These are phyloP conservation scores for Teratosphaeria pseudoeucalypti DNA, from an alignment of 2,329 filamentous ascomycete genomes.

Conservation along the genomic window DNA sequence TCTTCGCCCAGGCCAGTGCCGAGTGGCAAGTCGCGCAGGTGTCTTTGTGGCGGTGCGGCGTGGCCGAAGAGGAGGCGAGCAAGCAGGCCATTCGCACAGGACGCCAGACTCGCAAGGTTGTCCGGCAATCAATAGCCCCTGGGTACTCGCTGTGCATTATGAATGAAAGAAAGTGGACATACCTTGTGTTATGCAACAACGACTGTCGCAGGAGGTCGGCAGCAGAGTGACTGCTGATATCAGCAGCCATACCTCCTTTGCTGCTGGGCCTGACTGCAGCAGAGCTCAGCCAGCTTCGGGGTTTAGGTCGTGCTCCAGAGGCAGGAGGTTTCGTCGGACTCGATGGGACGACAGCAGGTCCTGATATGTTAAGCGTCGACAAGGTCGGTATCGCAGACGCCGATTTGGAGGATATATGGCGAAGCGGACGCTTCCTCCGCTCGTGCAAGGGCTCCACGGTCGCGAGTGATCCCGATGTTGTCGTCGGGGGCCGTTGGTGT, in stretches of 20 bases:
- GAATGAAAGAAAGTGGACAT: neutral
- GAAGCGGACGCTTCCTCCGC: constrained; percentile 2
- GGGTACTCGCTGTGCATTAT: constrained; percentile 33
- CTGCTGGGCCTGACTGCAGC: constrained; percentile 7
- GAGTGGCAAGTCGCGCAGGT: neutral
- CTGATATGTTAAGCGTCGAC: constrained; percentile 19
- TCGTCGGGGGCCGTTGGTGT: neutral
- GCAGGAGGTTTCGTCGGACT: constrained; percentile 5
- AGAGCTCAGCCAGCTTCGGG: constrained; percentile 12
- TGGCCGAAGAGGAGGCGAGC: neutral
- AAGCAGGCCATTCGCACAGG: neutral
- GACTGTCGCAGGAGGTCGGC: constrained; percentile 50
- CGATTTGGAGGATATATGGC: constrained; percentile 28
- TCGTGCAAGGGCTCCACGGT: constrained; percentile 1
- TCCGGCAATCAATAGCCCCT: constrained; percentile 5
- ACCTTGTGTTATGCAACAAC: constrained; percentile 33
- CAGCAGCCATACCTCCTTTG: constrained; percentile 25
- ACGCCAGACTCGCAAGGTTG: neutral
- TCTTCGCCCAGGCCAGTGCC: neutral
- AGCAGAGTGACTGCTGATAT: constrained; percentile 41
- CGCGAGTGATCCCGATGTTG: neutral
- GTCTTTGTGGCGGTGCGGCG: neutral
- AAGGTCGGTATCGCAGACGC: constrained; percentile 36
- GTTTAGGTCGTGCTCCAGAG: constrained; percentile 10
- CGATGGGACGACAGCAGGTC: neutral